A percentile compares a stretch with the other conserved stretches of the same genome.
These are phyloP conservation scores for Trapa bicornis DNA, from an alignment of 345 rosid genomes.

Conservation along the genomic window DNA sequence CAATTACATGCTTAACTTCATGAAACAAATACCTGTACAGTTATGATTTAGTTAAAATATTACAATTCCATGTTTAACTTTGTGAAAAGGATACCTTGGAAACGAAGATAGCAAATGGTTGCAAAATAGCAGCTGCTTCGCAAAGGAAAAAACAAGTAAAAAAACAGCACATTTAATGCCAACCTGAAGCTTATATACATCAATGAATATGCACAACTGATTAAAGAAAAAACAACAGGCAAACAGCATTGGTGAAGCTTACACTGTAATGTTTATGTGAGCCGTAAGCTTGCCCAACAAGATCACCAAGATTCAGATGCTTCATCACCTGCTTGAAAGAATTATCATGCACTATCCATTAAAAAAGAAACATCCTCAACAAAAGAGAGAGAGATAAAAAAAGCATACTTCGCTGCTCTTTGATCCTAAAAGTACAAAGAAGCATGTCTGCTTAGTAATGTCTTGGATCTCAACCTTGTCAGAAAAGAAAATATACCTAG, in stretches of 20 bases:
- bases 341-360: constrained; percentile 7
- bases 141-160: too few species aligned
- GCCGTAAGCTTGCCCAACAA: constrained; percentile 72
- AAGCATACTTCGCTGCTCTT: constrained; percentile 47
- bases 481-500: constrained; percentile 72
- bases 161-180: not conserved
- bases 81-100: not conserved
- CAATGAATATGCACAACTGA: not conserved
- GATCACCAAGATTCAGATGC: constrained; percentile 56
- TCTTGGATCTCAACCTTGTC: constrained; percentile 81
- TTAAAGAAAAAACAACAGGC: not conserved
- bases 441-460: constrained; percentile 67
- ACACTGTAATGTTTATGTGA: constrained; percentile 67
- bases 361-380: constrained; percentile 11
- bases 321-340: constrained; percentile 41
- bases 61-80: not conserved
- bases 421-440: constrained; percentile 60
- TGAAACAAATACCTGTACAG: too few species aligned
- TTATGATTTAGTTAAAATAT: too few species aligned
- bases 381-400: constrained; percentile 4
- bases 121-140: too few species aligned
- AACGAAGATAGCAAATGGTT: not conserved
- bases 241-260: constrained; percentile 17
- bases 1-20: not conserved
- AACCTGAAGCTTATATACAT: not conserved